These are phyloP conservation scores for Botryotinia narcissicola DNA, from an alignment of 2,329 filamentous ascomycete genomes.

Conservation along the genomic window DNA sequence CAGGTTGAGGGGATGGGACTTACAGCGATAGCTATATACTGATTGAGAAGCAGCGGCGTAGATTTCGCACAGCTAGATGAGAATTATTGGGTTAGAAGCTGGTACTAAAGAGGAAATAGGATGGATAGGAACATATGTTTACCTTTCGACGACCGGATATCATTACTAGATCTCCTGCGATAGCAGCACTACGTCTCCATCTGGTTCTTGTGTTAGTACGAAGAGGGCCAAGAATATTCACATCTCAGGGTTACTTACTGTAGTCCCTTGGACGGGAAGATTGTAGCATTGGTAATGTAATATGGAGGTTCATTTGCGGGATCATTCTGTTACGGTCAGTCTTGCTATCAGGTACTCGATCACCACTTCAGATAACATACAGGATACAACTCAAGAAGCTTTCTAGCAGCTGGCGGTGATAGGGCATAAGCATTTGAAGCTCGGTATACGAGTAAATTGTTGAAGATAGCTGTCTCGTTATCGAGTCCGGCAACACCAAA, in stretches of 20 bases:
- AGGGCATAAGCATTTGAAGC: constrained; percentile 43
- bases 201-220: background rate
- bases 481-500: constrained; percentile 44
- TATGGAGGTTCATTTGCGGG: constrained; percentile 48
- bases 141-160: constrained; percentile 44
- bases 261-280: constrained; percentile 39
- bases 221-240: too few species aligned
- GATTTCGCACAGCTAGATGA: constrained; percentile 42
- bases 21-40: constrained; percentile 49
- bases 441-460: constrained; percentile 44
- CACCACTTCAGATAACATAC: background rate
- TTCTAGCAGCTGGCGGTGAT: constrained; percentile 45
- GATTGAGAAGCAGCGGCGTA: constrained; percentile 39
- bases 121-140: background rate
- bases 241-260: constrained; percentile 27
- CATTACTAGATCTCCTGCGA: constrained; percentile 50
- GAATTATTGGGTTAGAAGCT: background rate
- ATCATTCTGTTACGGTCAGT: constrained; percentile 38
- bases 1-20: background rate
- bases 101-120: background rate
- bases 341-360: background rate
- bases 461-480: constrained; percentile 46
- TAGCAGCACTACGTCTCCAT: constrained; percentile 47
- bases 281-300: constrained; percentile 39
- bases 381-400: constrained; percentile 48